Conservation (phyloP, 805 yeast genomes). For the Candida ulmi region DNA sequence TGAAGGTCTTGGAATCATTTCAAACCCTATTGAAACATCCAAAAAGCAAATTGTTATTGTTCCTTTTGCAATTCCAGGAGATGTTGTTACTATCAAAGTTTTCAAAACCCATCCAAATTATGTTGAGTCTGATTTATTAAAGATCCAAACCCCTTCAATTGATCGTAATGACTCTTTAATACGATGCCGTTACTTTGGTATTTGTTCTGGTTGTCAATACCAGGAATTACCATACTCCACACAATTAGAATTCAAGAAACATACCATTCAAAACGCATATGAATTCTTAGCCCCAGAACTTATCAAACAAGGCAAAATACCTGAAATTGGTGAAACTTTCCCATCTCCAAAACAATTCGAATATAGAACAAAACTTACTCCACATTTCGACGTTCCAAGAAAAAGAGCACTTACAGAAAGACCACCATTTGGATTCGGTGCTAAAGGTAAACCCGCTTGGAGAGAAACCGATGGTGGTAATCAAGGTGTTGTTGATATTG, state of each 20-base stretch:
- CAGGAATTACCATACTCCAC: constrained; percentile 70
- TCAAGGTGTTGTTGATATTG: constrained; percentile 74
- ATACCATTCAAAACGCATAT: constrained; percentile 79
- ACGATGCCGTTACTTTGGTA: constrained; percentile 80
- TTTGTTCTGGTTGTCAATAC: constrained; percentile 93
- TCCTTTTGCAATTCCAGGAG: constrained; percentile 90
- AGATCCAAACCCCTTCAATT: constrained; percentile 37
- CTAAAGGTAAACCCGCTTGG: constrained; percentile 76
- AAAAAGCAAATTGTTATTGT: constrained; percentile 61
- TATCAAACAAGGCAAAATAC: constrained; percentile 38
- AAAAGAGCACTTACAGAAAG: constrained; percentile 33
- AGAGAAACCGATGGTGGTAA: constrained; percentile 52
- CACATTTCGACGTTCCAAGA: constrained; percentile 84
- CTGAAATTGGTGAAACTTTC: constrained; percentile 57
- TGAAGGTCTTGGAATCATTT: constrained; percentile 73
- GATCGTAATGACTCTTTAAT: constrained; percentile 52
- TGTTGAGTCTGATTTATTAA: constrained; percentile 69
- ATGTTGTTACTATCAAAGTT: constrained; percentile 60
- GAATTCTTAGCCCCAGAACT: constrained; percentile 64
- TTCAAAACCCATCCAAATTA: constrained; percentile 73
- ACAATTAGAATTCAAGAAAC: constrained; percentile 67
- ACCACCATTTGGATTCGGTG: constrained; percentile 87
- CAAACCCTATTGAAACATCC: constrained; percentile 45
- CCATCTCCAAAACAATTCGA: constrained; percentile 71
- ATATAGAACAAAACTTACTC: constrained; percentile 92